Base-by-base conservation (phyloP, 2,329 filamentous ascomycete species). In the Monosporascus sp. region DNA sequence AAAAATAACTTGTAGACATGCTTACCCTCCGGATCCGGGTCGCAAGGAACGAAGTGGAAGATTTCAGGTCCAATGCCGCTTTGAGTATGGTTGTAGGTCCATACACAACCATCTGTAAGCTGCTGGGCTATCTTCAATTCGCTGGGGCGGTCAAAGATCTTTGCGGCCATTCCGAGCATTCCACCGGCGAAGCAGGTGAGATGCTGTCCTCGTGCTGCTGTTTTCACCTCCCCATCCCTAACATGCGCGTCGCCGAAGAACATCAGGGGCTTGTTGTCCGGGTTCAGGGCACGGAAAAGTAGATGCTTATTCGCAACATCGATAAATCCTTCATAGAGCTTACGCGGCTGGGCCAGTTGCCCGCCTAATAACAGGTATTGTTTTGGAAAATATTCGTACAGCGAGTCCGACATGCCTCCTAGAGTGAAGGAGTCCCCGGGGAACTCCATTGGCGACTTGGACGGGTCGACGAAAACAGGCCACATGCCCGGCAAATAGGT, bases 361-460 rank as follows among this genome's bases (percentile, higher is more conserved):
- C 87, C 86, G 37, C 84, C 84, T 0, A 89, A 78, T n/a, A 90
- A 72, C 48, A 88, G 71, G 63, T 84, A 83, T 64, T 88, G 78
- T 65, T 90, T 73, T 0, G 80, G 76, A 58, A 89, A 79, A 65
- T 91, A 93, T 63, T 84, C 82, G 57, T 83, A 84, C 1, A 81
- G 67, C 16, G 80, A 82, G 62, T 84, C 81, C 3, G 78, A 75
- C 75, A 79, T 80, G 38, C 76, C 80, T 45, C 80, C 81, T 3
- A 82, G 72, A 0, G 77, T 78, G 57, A 82, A 83, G 44, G 79
- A 70, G 56, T 85, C 78, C 48, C 80, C 72, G 11, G 56, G 59
- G 37, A 68, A 66, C 47, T 82, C 81, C 40, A 88, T 76, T 14
- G 84, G 73, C 5, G 85, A 84, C 0, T 79, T 80, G 57, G 69